Conservation (phyloP, 768 basidiomycete genomes). For the Sistotremastrum suecicum region DNA sequence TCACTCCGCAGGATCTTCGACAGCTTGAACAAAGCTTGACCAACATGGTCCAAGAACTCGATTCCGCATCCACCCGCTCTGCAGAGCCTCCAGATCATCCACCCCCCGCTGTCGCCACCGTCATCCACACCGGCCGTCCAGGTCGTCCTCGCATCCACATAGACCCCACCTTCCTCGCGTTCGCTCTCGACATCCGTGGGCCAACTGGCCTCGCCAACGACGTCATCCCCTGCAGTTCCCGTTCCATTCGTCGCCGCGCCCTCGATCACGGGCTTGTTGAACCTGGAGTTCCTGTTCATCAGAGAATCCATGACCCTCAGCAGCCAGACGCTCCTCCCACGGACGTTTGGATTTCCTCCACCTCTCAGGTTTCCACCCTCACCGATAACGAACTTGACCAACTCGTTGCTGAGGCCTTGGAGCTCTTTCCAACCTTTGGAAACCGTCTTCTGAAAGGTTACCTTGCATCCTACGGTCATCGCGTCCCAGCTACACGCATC, state of each 20-base stretch:
- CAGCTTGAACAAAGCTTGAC: too few relatives aligned
- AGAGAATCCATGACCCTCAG: constrained; percentile 1
- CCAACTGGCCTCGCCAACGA: neutral
- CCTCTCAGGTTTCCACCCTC: neutral
- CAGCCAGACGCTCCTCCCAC: constrained; percentile 2
- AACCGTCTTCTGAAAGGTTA: constrained; percentile 13
- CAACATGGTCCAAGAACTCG: too few relatives aligned
- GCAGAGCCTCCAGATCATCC: too few relatives aligned
- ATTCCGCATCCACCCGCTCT: too few relatives aligned
- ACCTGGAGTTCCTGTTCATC: constrained; percentile 4
- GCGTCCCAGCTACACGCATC: constrained; percentile 11
- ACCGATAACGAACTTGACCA: constrained; percentile 14
- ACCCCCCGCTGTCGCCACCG: too few relatives aligned
- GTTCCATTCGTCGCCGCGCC: too few relatives aligned
- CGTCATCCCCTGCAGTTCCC: neutral
- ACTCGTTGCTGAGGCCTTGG: constrained; percentile 6
- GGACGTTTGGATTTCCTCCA: too few relatives aligned
- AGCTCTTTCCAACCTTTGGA: constrained; percentile 15
- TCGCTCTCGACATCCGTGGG: constrained; percentile 2
- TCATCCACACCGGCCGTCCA: constrained; percentile 3
- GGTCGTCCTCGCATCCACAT: constrained; percentile 8
- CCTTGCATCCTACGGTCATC: constrained; percentile 11
- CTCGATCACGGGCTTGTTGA: constrained; percentile 7
- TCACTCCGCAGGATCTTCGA: too few relatives aligned
- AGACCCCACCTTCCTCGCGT: constrained; percentile 1